A percentile compares a stretch with the other conserved stretches of the same genome.
These are phyloP conservation scores for Aspergillus pseudoviridinutans DNA, from an alignment of 2,329 filamentous ascomycete genomes.

Conservation along the genomic window DNA sequence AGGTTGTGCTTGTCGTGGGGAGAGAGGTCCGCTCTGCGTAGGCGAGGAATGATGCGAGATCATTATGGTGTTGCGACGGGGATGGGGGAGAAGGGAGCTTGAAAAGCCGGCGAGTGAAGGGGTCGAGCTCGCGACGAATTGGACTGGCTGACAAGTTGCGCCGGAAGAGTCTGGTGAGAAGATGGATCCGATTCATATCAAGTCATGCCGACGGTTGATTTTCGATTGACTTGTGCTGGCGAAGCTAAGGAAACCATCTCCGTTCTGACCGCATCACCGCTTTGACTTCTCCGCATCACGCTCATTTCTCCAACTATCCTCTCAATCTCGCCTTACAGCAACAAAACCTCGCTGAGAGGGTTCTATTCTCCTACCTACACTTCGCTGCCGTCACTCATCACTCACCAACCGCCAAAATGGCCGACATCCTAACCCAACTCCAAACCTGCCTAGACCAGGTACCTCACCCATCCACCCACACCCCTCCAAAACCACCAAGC, in stretches of 20 bases:
- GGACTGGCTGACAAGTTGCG: not conserved
- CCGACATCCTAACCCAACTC: constrained; percentile 48
- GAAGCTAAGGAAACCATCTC: not conserved
- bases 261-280: not conserved
- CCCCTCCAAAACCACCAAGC: not conserved
- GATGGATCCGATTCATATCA: not conserved
- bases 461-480: constrained; percentile 3
- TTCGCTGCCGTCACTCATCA: not conserved
- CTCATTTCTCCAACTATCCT: not conserved
- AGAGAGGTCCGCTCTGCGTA: constrained; percentile 38
- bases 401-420: constrained; percentile 26
- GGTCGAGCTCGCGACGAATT: not conserved
- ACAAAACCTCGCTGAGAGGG: not conserved
- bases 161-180: not conserved
- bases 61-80: constrained; percentile 33
- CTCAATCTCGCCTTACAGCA: not conserved
- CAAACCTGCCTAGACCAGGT: constrained; percentile 50
- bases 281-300: not conserved
- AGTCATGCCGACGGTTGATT: not conserved
- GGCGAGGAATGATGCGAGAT: constrained; percentile 38
- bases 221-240: not conserved
- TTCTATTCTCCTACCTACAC: not conserved
- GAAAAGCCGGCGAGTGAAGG: constrained; percentile 34
- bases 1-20: constrained; percentile 35
- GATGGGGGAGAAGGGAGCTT: constrained; percentile 33